A percentile compares a stretch with the other conserved stretches of the same genome.
Conservation (phyloP, 768 basidiomycete genomes). For the Porpolomopsis calyptriformis region DNA sequence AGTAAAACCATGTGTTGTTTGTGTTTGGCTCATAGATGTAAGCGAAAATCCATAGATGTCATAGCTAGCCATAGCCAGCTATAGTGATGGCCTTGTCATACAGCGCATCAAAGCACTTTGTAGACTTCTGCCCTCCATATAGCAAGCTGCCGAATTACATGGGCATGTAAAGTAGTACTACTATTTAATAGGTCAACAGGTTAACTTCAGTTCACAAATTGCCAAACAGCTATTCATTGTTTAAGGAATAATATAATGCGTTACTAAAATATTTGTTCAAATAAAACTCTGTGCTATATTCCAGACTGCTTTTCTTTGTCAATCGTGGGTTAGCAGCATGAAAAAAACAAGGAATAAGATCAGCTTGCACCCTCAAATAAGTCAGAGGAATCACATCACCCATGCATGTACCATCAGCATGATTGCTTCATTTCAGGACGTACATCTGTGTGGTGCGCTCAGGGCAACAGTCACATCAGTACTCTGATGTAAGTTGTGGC, state of each 20-base stretch:
- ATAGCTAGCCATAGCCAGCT: too few species aligned
- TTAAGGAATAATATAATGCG: not conserved
- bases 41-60: too few species aligned
- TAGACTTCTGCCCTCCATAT: too few species aligned
- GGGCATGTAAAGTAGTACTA: too few species aligned
- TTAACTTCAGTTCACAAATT: too few species aligned
- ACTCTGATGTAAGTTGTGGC: conserved; percentile 2
- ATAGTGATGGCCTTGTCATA: too few species aligned
- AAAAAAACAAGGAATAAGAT: conserved; percentile 9
- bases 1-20: too few species aligned
- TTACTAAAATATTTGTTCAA: conserved; percentile 1
- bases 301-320: conserved; percentile 1
- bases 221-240: not conserved
- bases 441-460: conserved; percentile 7
- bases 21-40: too few species aligned
- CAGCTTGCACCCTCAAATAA: conserved; percentile 4
- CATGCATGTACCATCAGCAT: conserved; percentile 3
- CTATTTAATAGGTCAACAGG: too few species aligned
- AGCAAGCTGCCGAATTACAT: too few species aligned
- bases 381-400: conserved; percentile 9
- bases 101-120: too few species aligned
- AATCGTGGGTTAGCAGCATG: conserved; percentile 4
- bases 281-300: not conserved
- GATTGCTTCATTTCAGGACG: conserved; percentile 3
- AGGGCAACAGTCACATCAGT: conserved; percentile 1